Conservation (phyloP, 192 early-diverging fungal genomes). For the Podila epicladia region DNA sequence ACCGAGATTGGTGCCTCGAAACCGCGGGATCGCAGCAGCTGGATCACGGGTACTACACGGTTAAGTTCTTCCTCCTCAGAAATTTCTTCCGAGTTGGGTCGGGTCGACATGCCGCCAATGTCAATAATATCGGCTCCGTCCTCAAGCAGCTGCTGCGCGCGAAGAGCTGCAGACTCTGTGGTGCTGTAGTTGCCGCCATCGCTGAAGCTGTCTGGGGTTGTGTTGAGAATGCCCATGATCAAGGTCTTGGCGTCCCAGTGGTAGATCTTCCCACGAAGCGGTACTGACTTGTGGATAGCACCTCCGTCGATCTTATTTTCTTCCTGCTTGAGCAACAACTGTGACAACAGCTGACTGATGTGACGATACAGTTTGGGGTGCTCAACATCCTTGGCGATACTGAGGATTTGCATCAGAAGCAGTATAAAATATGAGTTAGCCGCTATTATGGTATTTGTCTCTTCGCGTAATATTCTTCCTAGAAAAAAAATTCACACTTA, state of each 20-base stretch:
- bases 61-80: slow-evolving; percentile 75
- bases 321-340: slow-evolving; percentile 58
- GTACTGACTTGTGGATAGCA: slow-evolving; percentile 65
- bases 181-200: slow-evolving; percentile 85
- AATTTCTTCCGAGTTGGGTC: slow-evolving; percentile 83
- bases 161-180: slow-evolving; percentile 70
- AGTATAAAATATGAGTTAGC: neutral
- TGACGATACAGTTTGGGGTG: slow-evolving; percentile 91
- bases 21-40: slow-evolving; percentile 69
- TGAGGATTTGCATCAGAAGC: slow-evolving; percentile 24
- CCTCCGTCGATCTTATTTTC: slow-evolving; percentile 40
- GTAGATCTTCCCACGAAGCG: slow-evolving; percentile 62
- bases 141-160: slow-evolving; percentile 72
- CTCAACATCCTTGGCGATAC: slow-evolving; percentile 88
- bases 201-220: slow-evolving; percentile 96
- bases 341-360: slow-evolving; percentile 72
- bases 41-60: slow-evolving; percentile 90
- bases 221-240: slow-evolving; percentile 97
- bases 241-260: slow-evolving; percentile 73
- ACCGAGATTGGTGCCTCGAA: slow-evolving; percentile 85
- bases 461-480: neutral
- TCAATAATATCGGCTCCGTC: slow-evolving; percentile 94
- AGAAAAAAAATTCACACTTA: slow-evolving; percentile 46
- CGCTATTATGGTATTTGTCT: neutral
- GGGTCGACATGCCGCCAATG: slow-evolving; percentile 95